Evolutionary conservation across 305 asterid species (phyloP).

Genomic region (Ajuga reptans): DNA sequence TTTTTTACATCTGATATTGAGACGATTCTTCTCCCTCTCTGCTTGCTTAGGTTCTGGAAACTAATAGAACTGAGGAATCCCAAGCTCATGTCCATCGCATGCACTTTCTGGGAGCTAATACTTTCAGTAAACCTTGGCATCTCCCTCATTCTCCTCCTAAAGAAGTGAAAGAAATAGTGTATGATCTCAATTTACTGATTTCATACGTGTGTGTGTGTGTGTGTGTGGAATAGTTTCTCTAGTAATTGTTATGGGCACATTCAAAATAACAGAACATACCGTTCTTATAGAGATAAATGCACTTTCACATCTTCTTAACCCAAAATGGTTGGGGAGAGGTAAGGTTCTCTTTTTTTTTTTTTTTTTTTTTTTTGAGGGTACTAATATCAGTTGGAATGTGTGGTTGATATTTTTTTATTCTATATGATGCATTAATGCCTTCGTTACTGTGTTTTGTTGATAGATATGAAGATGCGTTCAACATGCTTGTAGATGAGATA

Average conservation of each 20-base stretch:
- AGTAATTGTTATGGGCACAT: not conserved
- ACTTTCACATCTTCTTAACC: not conserved
- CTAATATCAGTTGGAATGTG: constrained; percentile 8
- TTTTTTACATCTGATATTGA: constrained; percentile 16
- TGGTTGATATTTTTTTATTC: not conserved
- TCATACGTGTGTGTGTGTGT: not conserved
- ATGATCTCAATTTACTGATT: constrained; percentile 29
- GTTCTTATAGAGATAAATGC: no score
- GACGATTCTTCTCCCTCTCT: constrained; percentile 4
- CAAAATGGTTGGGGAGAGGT: not conserved
- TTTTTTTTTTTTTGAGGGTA: not conserved
- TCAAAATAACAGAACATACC: no score
- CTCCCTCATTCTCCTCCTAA: constrained; percentile 83
- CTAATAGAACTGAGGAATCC: constrained; percentile 74
- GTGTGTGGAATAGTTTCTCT: not conserved
- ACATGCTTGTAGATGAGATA: constrained; percentile 72
- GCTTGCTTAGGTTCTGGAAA: constrained; percentile 64
- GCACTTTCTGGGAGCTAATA: constrained; percentile 75
- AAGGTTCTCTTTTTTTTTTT: no score
- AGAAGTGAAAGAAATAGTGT: constrained; percentile 81
- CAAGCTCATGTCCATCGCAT: constrained; percentile 76
- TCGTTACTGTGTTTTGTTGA: constrained; percentile 21
- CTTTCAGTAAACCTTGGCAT: constrained; percentile 84
- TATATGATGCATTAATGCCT: constrained; percentile 13
- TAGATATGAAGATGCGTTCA: constrained; percentile 90